These are phyloP conservation scores for Phytophthora capsici DNA, from an alignment of 352 stramenopile species.

Conservation along the genomic window DNA sequence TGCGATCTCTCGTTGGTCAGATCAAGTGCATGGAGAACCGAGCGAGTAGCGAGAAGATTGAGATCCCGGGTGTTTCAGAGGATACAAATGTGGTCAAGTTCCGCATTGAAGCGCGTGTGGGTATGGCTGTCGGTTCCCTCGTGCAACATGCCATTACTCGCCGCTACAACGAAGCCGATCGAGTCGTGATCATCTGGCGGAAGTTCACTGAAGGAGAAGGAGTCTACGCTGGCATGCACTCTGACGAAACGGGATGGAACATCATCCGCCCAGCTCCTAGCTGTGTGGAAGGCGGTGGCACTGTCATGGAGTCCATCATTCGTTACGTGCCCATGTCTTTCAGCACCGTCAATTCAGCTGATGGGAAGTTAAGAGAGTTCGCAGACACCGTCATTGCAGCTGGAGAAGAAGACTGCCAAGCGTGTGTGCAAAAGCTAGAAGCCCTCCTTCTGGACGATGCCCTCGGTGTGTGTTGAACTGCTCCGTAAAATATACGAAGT, in stretches of 20 bases:
- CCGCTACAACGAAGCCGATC: slow-evolving; percentile 46
- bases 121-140: slow-evolving; percentile 5
- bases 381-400: slow-evolving; percentile 15
- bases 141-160: slow-evolving; percentile 42
- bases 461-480: slow-evolving; percentile 16
- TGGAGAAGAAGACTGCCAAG: slow-evolving; percentile 28
- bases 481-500: not conserved
- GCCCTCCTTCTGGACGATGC: slow-evolving; percentile 29
- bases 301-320: slow-evolving; percentile 26
- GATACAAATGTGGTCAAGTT: slow-evolving; percentile 40
- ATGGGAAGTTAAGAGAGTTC: slow-evolving; percentile 23
- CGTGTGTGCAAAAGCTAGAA: slow-evolving; percentile 18
- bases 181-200: slow-evolving; percentile 58
- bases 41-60: slow-evolving; percentile 12
- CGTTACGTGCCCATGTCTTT: slow-evolving; percentile 37
- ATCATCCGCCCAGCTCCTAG: slow-evolving; percentile 22
- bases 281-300: slow-evolving; percentile 4
- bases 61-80: slow-evolving; percentile 19
- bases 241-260: slow-evolving; percentile 66
- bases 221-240: slow-evolving; percentile 48
- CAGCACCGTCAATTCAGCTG: not conserved
- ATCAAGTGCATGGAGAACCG: slow-evolving; percentile 25
- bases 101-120: slow-evolving; percentile 9
- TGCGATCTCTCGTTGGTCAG: slow-evolving; percentile 1
- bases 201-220: slow-evolving; percentile 48